phyloP scores from a whole-genome alignment of 2,329 filamentous ascomycete species.

The Scolecobasidium constrictum region DNA sequence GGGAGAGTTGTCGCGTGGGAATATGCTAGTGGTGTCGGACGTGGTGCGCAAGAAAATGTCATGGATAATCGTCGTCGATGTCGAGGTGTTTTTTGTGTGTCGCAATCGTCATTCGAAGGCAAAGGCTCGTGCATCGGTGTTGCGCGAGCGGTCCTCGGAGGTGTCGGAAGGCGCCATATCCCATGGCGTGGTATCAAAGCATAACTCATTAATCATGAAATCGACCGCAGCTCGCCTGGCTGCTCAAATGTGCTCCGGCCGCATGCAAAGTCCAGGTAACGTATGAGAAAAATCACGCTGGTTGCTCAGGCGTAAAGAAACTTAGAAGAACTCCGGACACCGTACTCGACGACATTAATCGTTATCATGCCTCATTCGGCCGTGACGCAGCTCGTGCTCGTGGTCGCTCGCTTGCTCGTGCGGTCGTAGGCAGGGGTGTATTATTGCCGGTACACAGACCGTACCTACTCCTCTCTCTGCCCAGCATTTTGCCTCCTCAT shows the following conservation, averaged over 20 bases:
- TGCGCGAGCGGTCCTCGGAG: too few relatives aligned
- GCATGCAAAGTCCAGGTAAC: background rate
- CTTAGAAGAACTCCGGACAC: background rate
- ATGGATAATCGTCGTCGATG: too few relatives aligned
- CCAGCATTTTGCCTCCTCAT: slow-evolving; percentile 83
- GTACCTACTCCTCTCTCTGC: slow-evolving; percentile 36
- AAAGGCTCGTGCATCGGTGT: too few relatives aligned
- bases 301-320: background rate
- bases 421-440: background rate
- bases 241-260: background rate
- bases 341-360: background rate
- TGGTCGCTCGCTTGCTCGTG: too few relatives aligned
- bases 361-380: background rate
- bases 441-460: background rate
- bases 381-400: too few relatives aligned
- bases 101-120: too few relatives aligned
- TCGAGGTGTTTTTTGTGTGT: too few relatives aligned
- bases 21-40: too few relatives aligned
- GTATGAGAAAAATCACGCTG: background rate
- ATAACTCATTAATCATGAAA: background rate
- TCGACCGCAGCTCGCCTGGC: background rate
- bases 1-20: too few relatives aligned
- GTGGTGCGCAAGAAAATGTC: too few relatives aligned
- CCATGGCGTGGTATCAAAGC: slow-evolving; percentile 1
- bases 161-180: too few relatives aligned